Evolutionary conservation across 257 asterid species (phyloP), one percentile per base, ranked within the genome.

Genomic region (Marsdenia floribunda): DNA sequence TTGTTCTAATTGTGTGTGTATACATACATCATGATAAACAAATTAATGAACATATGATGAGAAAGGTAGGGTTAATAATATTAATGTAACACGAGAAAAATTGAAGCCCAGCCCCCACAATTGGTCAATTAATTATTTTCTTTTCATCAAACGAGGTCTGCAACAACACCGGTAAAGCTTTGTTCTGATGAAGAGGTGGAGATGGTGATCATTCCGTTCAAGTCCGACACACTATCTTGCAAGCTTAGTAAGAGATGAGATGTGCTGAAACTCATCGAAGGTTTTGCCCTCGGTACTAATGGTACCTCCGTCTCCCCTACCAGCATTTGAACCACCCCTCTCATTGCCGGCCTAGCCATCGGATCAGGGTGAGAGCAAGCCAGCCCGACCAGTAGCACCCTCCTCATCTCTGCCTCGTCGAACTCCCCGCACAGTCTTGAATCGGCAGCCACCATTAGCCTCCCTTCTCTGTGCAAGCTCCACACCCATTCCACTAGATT

Each of bases 401-500:
- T 73, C 66, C 83, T 80, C 97, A 91, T 87, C 26, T 88, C 96
- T 42, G 21, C 87, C 77, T 83, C 95, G 4, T 85, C 86, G 42
- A 84, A 91, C 80, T 85, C 91, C 0, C 82, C 84, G 40, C 79
- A 76, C 3, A 91, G 89, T 78, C 89, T 79, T 4, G 82, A 80
- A 35, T 91, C 97, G 0, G 80, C 90, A 0, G 90, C 97, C 73
- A 37, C 75, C 77, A 87, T 47, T 74, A 91, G 22, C 58, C 81
- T 73, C 61, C 91, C 92, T 55, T 88, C 97, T 71, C 90, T 61
- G 55, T 91, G 88, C 73, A 91, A 79, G 12, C 89, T 75, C 97
- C 97, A 91, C 1, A 90, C 96, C 97, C 97, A 91, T 24, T 91
- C 97, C 75, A 91, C 95, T 80, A 91, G 66, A 75, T 88, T 90